These are phyloP conservation scores for Cyberlindnera misumaiensis DNA, from an alignment of 805 yeast genomes.

Conservation along the genomic window DNA sequence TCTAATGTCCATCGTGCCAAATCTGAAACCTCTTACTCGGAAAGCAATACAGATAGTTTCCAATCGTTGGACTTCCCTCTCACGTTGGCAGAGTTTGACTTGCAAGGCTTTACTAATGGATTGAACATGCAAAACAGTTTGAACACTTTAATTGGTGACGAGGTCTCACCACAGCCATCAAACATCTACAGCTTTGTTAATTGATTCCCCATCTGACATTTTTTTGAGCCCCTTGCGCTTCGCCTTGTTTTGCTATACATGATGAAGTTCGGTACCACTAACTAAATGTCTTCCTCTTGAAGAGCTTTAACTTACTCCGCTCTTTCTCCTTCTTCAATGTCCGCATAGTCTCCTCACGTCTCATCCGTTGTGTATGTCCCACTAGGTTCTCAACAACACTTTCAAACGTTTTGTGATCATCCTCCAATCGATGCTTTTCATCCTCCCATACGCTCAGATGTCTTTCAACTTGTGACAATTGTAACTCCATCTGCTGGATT, in stretches of 20 bases:
- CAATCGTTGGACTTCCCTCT: conserved; percentile 18
- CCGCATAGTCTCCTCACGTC: conserved; percentile 41
- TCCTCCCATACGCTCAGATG: conserved; percentile 46
- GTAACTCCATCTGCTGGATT: conserved; percentile 25
- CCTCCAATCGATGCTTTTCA: conserved; percentile 39
- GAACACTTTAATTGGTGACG: conserved; percentile 4
- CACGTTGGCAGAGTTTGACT: conserved; percentile 22
- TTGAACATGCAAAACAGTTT: conserved; percentile 20
- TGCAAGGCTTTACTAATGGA: conserved; percentile 17
- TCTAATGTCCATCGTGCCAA: conserved; percentile 1
- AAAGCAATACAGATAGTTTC: conserved; percentile 13
- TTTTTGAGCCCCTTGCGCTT: neutral
- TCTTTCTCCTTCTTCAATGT: conserved; percentile 27
- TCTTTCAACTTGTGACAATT: conserved; percentile 31
- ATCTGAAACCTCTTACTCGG: conserved; percentile 4
- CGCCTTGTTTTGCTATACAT: neutral
- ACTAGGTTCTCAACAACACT: conserved; percentile 83
- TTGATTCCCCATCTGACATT: conserved; percentile 1
- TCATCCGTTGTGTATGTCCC: conserved; percentile 80
- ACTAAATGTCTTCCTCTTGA: conserved; percentile 10
- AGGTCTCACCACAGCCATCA: conserved; percentile 2
- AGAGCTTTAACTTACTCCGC: conserved; percentile 7
- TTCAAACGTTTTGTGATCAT: conserved; percentile 73
- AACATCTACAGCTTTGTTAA: conserved; percentile 11
- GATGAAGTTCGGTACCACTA: neutral